These are phyloP conservation scores for Exophiala sideris DNA, from an alignment of 2,329 filamentous ascomycete species.

Conservation along the genomic window DNA sequence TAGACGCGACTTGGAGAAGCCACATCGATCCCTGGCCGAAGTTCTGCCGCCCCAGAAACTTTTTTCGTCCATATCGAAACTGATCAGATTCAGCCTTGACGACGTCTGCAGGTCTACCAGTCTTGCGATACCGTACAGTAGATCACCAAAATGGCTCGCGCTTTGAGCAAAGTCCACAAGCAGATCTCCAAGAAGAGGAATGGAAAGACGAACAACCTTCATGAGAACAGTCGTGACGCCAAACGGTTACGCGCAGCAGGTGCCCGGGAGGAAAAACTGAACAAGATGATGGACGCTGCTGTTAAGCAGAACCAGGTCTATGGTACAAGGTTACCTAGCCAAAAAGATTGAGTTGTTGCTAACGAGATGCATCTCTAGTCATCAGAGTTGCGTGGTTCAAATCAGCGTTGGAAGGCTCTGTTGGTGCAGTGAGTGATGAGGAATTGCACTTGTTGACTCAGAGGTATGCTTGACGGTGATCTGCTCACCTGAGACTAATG, in stretches of 20 bases:
- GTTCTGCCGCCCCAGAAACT: conserved; percentile 13
- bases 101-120: background rate
- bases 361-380: conserved; percentile 45
- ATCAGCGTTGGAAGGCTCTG: conserved; percentile 49
- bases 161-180: conserved; percentile 80
- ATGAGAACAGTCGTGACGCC: conserved; percentile 85
- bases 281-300: conserved; percentile 65
- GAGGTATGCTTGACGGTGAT: conserved; percentile 44
- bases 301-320: conserved; percentile 72
- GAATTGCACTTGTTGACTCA: conserved; percentile 53
- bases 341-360: background rate
- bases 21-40: conserved; percentile 4
- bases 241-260: conserved; percentile 74
- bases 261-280: conserved; percentile 77
- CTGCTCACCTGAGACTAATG: conserved; percentile 11
- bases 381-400: conserved; percentile 70
- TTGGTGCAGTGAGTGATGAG: conserved; percentile 35
- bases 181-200: conserved; percentile 84
- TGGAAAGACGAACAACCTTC: conserved; percentile 68
- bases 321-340: conserved; percentile 48
- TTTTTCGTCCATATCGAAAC: background rate
- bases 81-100: background rate
- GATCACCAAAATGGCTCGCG: conserved; percentile 64
- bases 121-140: background rate
- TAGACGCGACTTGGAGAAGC: background rate